These are phyloP conservation scores for Cyclotella baltica DNA, from an alignment of 108 stramenopile species.

Conservation along the genomic window DNA sequence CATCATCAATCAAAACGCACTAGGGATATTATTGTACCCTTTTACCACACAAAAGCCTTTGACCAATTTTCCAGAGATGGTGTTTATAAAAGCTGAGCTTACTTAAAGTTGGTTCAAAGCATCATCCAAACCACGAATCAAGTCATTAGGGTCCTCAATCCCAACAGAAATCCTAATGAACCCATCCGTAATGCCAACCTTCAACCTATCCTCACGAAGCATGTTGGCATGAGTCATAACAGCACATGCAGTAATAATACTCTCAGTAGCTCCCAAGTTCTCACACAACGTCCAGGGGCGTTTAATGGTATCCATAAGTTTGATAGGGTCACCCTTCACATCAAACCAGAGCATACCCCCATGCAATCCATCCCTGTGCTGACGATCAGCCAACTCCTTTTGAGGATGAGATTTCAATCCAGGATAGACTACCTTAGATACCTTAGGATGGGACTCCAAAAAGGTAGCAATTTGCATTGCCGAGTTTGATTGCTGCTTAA, in stretches of 20 bases:
- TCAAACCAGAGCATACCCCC: constrained; percentile 91
- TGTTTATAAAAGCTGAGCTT: neutral
- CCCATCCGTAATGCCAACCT: constrained; percentile 87
- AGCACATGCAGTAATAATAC: constrained; percentile 83
- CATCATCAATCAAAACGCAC: too few relatives aligned
- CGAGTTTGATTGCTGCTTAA: constrained; percentile 68
- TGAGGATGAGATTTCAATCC: constrained; percentile 82
- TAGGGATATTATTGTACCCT: neutral
- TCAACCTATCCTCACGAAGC: constrained; percentile 74
- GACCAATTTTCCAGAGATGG: neutral
- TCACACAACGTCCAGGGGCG: constrained; percentile 86
- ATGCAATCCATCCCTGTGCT: constrained; percentile 77
- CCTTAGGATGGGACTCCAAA: constrained; percentile 82
- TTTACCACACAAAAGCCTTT: too few relatives aligned
- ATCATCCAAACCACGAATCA: constrained; percentile 73
- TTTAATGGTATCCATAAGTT: constrained; percentile 81
- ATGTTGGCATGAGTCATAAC: constrained; percentile 91
- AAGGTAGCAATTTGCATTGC: constrained; percentile 84
- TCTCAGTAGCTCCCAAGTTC: constrained; percentile 84
- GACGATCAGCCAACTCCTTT: constrained; percentile 81
- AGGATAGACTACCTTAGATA: constrained; percentile 77
- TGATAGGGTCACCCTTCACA: constrained; percentile 81
- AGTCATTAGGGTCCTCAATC: constrained; percentile 81
- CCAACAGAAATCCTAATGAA: constrained; percentile 87
- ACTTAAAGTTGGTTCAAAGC: constrained; percentile 68